A percentile compares a stretch with the other conserved stretches of the same genome.
Evolutionary conservation across 345 rosid species (phyloP).

Genomic region (Boechera retrofracta): DNA sequence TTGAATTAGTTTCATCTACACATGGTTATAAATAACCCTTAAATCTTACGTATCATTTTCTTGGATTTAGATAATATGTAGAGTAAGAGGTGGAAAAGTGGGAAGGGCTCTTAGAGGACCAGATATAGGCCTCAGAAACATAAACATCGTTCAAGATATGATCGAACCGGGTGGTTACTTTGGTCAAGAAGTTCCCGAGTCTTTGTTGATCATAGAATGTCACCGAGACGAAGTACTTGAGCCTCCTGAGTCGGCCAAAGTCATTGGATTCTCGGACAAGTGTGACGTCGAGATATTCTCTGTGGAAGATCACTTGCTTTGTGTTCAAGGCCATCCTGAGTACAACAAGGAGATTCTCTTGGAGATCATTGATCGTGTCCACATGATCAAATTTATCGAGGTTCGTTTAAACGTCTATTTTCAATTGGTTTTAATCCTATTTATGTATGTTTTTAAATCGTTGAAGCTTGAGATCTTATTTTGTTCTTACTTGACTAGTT

Average conservation of each 20-base stretch:
- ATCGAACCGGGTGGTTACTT: slow-evolving; percentile 26
- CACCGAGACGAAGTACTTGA: slow-evolving; percentile 81
- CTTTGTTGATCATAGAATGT: slow-evolving; percentile 63
- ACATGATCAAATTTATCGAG: slow-evolving; percentile 49
- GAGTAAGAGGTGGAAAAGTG: slow-evolving; percentile 72
- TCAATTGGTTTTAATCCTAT: background rate
- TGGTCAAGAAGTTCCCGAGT: slow-evolving; percentile 49
- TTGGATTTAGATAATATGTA: slow-evolving; percentile 61
- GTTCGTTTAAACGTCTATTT: slow-evolving; percentile 32
- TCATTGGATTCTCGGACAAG: slow-evolving; percentile 73
- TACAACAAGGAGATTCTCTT: slow-evolving; percentile 70
- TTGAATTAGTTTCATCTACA: background rate
- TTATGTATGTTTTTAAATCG: too few relatives aligned
- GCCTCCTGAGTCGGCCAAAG: slow-evolving; percentile 67
- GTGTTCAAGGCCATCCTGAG: slow-evolving; percentile 90
- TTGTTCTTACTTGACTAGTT: too few relatives aligned
- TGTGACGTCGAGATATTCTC: slow-evolving; percentile 71
- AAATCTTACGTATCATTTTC: background rate
- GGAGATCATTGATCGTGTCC: slow-evolving; percentile 71
- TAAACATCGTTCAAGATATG: slow-evolving; percentile 59
- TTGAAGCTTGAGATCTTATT: too few relatives aligned
- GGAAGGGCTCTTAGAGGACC: slow-evolving; percentile 67
- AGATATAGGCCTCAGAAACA: slow-evolving; percentile 71
- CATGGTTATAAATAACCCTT: background rate
- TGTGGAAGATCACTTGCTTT: slow-evolving; percentile 59